These are phyloP conservation scores for Solanum gandarillasii DNA, from an alignment of 257 asterid genomes.

Conservation along the genomic window DNA sequence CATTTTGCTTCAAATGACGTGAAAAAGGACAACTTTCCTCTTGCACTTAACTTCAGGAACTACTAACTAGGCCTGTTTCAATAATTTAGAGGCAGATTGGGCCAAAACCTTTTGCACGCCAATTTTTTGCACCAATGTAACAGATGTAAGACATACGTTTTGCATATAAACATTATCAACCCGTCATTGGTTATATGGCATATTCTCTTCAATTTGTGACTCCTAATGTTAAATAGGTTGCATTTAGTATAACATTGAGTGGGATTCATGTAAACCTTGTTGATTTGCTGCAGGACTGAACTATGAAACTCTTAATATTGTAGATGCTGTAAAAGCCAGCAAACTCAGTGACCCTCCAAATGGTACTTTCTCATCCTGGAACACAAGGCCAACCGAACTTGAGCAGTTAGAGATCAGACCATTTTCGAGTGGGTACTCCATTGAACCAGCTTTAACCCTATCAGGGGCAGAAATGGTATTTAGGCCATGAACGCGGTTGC, in stretches of 20 bases:
- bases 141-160: background rate
- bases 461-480: background rate
- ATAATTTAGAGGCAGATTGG: background rate
- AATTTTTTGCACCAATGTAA: background rate
- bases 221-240: background rate
- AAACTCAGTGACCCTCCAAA: background rate
- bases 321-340: background rate
- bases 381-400: background rate
- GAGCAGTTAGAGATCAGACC: background rate
- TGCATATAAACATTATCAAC: background rate
- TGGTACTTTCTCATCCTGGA: background rate
- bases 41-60: background rate
- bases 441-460: slow-evolving; percentile 5
- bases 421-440: background rate
- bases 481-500: background rate
- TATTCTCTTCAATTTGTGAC: background rate
- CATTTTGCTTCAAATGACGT: background rate
- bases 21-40: background rate
- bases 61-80: background rate
- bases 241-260: background rate
- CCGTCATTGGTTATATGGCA: background rate
- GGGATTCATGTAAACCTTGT: background rate
- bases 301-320: background rate
- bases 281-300: slow-evolving; percentile 13
- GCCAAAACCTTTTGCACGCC: background rate